Percentiles rank a stretch among this genome's conserved stretches.
Conservation (phyloP, 2,329 filamentous ascomycete species). For the Alternaria sp. region DNA sequence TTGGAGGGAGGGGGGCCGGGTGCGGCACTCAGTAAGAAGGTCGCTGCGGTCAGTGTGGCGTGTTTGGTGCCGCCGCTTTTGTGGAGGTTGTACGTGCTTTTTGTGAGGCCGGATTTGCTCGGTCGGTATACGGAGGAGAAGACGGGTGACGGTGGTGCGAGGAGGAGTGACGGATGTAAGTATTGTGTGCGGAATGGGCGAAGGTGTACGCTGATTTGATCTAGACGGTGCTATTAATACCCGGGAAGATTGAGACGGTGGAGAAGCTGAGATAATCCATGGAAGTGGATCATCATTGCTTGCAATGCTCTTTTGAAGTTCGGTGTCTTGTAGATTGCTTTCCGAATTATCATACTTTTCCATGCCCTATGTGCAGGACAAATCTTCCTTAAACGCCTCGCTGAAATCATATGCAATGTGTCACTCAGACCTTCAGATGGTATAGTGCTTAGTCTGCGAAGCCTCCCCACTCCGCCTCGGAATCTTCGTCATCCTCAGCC, state of each 20-base stretch:
- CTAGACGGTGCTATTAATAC: slow-evolving; percentile 9
- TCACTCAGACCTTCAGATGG: slow-evolving; percentile 2
- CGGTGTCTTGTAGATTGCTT: background rate
- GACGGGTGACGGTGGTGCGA: background rate
- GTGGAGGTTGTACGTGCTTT: slow-evolving; percentile 34
- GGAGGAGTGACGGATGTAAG: slow-evolving; percentile 7
- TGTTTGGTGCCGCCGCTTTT: slow-evolving; percentile 26
- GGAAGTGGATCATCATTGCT: background rate
- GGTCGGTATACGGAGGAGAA: slow-evolving; percentile 25
- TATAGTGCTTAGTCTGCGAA: slow-evolving; percentile 64
- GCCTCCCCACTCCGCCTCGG: slow-evolving; percentile 69
- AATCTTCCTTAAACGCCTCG: slow-evolving; percentile 17
- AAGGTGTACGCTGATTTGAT: background rate
- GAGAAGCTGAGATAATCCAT: background rate
- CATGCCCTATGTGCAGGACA: background rate
- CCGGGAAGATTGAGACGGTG: background rate
- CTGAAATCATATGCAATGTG: slow-evolving; percentile 17
- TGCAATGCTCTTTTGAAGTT: background rate
- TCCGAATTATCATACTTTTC: slow-evolving; percentile 2
- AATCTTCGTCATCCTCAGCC: slow-evolving; percentile 55
- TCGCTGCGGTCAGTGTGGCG: slow-evolving; percentile 22
- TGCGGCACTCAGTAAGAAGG: slow-evolving; percentile 28
- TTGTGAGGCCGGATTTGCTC: slow-evolving; percentile 29
- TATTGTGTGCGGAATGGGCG: background rate
- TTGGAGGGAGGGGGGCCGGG: slow-evolving; percentile 18